phyloP scores from a whole-genome alignment of 768 basidiomycete species.

The Psilocybe azurescens region DNA sequence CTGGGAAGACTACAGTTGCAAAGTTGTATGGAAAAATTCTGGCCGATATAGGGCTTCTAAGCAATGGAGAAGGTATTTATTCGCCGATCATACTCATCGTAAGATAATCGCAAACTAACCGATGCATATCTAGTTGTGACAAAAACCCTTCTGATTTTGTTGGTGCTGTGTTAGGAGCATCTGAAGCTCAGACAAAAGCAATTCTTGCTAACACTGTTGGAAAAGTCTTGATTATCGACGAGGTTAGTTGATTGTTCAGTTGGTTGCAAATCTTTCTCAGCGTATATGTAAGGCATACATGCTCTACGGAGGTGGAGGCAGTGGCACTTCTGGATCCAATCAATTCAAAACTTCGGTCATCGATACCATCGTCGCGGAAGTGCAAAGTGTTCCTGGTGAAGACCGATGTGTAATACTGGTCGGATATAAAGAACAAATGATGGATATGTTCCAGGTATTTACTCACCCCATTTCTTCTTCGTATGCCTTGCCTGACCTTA shows the following conservation, averaged over 20 bases:
- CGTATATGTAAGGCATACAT: slow-evolving; percentile 60
- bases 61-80: slow-evolving; percentile 68
- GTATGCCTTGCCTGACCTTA: background rate
- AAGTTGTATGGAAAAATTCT: slow-evolving; percentile 70
- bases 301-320: slow-evolving; percentile 56
- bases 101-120: background rate
- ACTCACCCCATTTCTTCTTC: background rate
- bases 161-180: slow-evolving; percentile 61
- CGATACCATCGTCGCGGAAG: slow-evolving; percentile 77
- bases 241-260: slow-evolving; percentile 41
- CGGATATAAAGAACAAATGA: slow-evolving; percentile 70
- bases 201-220: slow-evolving; percentile 64
- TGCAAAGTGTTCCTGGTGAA: slow-evolving; percentile 71
- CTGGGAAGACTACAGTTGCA: slow-evolving; percentile 75
- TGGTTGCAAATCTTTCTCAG: background rate
- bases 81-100: background rate
- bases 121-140: slow-evolving; percentile 51
- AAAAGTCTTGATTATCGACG: slow-evolving; percentile 75
- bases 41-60: slow-evolving; percentile 65
- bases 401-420: slow-evolving; percentile 70
- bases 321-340: slow-evolving; percentile 39
- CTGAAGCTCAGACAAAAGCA: slow-evolving; percentile 67
- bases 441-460: slow-evolving; percentile 74
- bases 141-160: slow-evolving; percentile 76
- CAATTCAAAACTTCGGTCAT: slow-evolving; percentile 71